Evolutionary conservation across 176 grass and related monocot species (phyloP).

Genomic region (Eragrostis curvula): DNA sequence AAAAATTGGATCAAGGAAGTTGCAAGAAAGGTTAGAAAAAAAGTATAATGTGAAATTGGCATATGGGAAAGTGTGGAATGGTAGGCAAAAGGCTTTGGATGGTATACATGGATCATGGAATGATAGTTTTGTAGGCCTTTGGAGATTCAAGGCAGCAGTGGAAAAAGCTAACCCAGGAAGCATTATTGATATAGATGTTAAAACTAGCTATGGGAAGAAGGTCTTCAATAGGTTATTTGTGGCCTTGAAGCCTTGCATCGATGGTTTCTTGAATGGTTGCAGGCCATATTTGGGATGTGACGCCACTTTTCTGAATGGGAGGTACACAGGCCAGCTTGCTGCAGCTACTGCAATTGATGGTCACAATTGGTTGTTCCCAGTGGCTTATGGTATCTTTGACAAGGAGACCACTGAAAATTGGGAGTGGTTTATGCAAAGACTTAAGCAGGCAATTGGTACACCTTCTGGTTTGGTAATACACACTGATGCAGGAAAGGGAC

Average conservation of each 20-base stretch:
- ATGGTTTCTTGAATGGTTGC: slow-evolving; percentile 8
- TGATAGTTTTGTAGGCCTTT: not conserved
- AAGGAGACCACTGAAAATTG: not conserved
- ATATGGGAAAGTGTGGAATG: not conserved
- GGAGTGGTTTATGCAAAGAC: slow-evolving; percentile 5
- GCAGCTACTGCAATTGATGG: slow-evolving; percentile 9
- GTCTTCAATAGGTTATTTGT: no score
- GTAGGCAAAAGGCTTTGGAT: not conserved
- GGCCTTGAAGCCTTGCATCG: no score
- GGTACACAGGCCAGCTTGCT: not conserved
- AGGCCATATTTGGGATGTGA: slow-evolving; percentile 18
- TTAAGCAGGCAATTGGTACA: not conserved
- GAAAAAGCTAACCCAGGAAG: not conserved
- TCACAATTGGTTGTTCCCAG: not conserved
- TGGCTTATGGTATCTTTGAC: slow-evolving; percentile 4
- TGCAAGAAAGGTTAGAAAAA: not conserved
- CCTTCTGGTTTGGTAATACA: not conserved
- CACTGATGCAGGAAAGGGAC: not conserved
- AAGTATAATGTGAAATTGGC: not conserved
- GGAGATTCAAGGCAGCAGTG: not conserved
- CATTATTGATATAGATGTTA: not conserved
- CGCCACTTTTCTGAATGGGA: not conserved
- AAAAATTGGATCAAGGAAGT: not conserved
- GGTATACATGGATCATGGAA: not conserved
- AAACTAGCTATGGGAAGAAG: not conserved